Evolutionary conservation across 2,329 filamentous ascomycete genomes (phyloP).

Genomic region (Beauveria sp.): DNA sequence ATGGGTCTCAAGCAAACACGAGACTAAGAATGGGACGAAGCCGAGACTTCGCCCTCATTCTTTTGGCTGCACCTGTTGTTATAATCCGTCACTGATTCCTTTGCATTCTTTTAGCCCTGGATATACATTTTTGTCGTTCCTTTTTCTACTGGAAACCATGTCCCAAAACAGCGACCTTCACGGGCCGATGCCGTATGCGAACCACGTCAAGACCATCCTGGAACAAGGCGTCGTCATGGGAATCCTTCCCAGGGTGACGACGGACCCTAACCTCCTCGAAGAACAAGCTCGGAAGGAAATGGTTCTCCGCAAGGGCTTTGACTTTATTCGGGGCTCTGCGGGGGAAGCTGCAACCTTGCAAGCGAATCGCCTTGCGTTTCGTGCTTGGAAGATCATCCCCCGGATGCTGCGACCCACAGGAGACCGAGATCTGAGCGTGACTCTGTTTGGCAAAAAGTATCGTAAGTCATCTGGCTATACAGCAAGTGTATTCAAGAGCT

Average conservation of each 20-base stretch:
- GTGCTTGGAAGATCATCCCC: constrained; percentile 44
- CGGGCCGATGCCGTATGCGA: constrained; percentile 27
- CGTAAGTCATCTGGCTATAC: constrained; percentile 19
- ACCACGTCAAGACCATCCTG: constrained; percentile 43
- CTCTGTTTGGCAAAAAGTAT: constrained; percentile 45
- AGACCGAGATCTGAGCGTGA: constrained; percentile 40
- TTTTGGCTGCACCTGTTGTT: no score
- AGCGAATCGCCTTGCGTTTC: constrained; percentile 50
- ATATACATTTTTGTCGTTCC: neutral
- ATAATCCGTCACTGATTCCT: neutral
- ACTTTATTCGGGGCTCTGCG: constrained; percentile 56
- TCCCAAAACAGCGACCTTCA: constrained; percentile 14
- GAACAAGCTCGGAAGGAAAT: constrained; percentile 44
- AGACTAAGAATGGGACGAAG: no score
- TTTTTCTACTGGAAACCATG: constrained; percentile 6
- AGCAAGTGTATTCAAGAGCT: no score
- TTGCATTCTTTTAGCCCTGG: neutral
- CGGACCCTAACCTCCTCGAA: constrained; percentile 50
- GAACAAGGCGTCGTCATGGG: constrained; percentile 41
- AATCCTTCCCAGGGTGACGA: constrained; percentile 45
- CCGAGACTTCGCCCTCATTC: no score
- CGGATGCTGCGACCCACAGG: constrained; percentile 39
- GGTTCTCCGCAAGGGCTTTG: constrained; percentile 37
- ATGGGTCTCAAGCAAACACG: no score
- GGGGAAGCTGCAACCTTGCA: constrained; percentile 54